phyloP scores from a whole-genome alignment of 2,329 filamentous ascomycete species.

The Trichocomaceae sp. region DNA sequence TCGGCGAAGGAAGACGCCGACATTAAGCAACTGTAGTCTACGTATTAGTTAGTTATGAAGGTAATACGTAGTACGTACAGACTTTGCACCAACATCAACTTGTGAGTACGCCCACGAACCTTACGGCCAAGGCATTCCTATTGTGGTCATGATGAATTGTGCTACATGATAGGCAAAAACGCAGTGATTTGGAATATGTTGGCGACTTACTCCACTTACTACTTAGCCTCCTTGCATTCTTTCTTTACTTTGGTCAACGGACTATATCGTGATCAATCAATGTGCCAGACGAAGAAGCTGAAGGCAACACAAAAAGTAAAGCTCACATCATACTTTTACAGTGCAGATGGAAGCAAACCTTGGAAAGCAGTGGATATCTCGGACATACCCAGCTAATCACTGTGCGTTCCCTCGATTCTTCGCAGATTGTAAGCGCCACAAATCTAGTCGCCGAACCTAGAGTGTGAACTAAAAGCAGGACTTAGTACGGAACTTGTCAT shows the following conservation, averaged over 20 bases:
- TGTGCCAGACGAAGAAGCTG: neutral
- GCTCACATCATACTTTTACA: neutral
- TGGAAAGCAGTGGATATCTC: neutral
- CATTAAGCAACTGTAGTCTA: neutral
- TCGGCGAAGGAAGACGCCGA: neutral
- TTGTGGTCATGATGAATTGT: neutral
- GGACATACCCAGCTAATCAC: no score
- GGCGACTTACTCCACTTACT: no score
- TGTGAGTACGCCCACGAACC: neutral
- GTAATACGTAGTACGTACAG: no score
- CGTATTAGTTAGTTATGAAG: neutral
- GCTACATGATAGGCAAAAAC: neutral
- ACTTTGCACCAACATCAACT: no score
- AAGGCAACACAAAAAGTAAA: neutral
- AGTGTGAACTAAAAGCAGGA: neutral
- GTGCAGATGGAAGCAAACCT: neutral
- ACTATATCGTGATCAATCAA: neutral
- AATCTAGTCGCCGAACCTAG: neutral
- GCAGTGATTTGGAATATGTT: neutral
- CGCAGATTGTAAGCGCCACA: neutral
- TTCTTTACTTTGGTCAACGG: neutral
- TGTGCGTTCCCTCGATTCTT: neutral
- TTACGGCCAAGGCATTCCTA: no score
- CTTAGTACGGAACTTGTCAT: no score
- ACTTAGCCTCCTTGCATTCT: neutral